Conservation (phyloP, 345 rosid species). For the Luvunga scandens region DNA sequence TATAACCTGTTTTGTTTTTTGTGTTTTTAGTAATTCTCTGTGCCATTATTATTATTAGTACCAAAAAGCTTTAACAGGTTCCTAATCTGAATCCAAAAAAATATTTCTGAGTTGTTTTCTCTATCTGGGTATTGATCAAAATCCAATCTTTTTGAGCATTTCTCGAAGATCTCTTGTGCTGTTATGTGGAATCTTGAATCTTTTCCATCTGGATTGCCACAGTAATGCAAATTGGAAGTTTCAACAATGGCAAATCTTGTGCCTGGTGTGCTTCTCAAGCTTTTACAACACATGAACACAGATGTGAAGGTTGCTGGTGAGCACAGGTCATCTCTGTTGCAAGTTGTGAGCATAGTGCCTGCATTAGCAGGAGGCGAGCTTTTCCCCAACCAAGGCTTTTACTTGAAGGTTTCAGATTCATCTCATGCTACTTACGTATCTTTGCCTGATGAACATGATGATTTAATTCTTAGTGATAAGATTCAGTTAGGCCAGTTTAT, state of each 20-base stretch:
- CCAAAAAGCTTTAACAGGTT: slow-evolving; percentile 8
- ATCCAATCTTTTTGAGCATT: slow-evolving; percentile 6
- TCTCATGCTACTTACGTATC: slow-evolving; percentile 96
- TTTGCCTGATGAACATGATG: slow-evolving; percentile 93
- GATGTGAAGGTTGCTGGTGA: slow-evolving; percentile 96
- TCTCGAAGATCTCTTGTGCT: slow-evolving; percentile 5
- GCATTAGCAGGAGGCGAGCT: slow-evolving; percentile 97
- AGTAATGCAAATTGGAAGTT: slow-evolving; percentile 48
- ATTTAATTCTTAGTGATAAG: slow-evolving; percentile 90
- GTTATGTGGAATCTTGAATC: neutral
- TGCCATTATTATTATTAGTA: slow-evolving; percentile 11
- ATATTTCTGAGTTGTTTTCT: slow-evolving; percentile 1
- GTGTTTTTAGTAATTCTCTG: neutral
- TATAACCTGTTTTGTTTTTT: slow-evolving; percentile 13
- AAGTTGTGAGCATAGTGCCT: slow-evolving; percentile 92
- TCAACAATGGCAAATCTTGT: slow-evolving; percentile 85
- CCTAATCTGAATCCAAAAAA: slow-evolving; percentile 15
- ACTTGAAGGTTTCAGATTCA: slow-evolving; percentile 95
- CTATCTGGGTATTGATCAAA: slow-evolving; percentile 18
- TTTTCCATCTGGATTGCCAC: slow-evolving; percentile 16
- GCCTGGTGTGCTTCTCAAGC: slow-evolving; percentile 94
- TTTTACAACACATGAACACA: slow-evolving; percentile 94
- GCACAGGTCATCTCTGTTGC: slow-evolving; percentile 86
- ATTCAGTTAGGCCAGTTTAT: slow-evolving; percentile 95
- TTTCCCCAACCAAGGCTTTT: slow-evolving; percentile 86